Conservation (phyloP, 108 stramenopile species). For the Halocafeteria seosinensis region DNA sequence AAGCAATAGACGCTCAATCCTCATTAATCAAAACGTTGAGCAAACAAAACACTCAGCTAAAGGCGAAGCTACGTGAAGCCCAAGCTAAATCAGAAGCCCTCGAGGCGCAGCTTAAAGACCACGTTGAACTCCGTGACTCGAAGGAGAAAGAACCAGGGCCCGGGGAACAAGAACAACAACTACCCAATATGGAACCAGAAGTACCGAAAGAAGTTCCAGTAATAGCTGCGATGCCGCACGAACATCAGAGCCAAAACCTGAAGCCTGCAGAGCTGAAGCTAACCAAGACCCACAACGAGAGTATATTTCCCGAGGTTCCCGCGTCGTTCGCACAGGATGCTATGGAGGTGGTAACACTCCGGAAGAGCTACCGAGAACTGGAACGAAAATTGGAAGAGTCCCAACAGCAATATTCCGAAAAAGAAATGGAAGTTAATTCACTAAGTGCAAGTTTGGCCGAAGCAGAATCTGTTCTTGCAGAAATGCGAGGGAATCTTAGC, state of each 20-base stretch:
- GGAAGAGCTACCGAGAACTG: not conserved
- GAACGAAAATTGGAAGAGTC: not conserved
- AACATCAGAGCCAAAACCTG: not conserved
- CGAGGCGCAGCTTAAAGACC: too few relatives aligned
- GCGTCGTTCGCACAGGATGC: not conserved
- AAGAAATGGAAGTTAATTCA: not conserved
- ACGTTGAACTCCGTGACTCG: too few relatives aligned
- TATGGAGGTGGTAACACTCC: not conserved
- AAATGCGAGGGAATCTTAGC: too few relatives aligned
- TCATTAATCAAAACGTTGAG: slow-evolving; percentile 9
- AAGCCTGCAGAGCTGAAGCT: too few relatives aligned
- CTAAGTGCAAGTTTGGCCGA: not conserved
- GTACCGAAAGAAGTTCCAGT: not conserved
- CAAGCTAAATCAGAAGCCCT: not conserved
- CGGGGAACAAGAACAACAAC: not conserved
- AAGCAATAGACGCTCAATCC: slow-evolving; percentile 22
- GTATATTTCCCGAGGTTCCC: not conserved
- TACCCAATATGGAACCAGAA: too few relatives aligned
- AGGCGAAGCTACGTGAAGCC: not conserved
- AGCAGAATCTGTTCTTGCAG: too few relatives aligned
- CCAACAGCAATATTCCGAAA: not conserved
- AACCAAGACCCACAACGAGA: too few relatives aligned
- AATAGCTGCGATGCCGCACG: not conserved
- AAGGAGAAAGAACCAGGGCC: too few relatives aligned
- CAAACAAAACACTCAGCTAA: not conserved